These are phyloP conservation scores for Chrysophaeum taylorii DNA, from an alignment of 352 stramenopile species.

Conservation along the genomic window DNA sequence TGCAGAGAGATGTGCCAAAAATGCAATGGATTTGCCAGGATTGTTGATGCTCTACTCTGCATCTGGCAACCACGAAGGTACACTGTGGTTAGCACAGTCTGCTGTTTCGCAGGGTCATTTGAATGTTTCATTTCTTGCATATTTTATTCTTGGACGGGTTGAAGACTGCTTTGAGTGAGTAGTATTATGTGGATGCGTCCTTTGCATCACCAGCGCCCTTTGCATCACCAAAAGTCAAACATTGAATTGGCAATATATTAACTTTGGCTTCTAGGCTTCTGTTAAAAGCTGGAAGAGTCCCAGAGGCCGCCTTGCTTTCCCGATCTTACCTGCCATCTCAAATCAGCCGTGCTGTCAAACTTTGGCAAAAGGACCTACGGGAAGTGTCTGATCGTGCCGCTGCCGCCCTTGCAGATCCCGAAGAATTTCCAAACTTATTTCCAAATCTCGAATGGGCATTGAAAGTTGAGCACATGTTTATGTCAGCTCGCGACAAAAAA, in stretches of 20 bases:
- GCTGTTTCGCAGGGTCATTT: conserved; percentile 72
- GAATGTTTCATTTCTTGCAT: conserved; percentile 91
- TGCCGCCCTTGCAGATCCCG: conserved; percentile 82
- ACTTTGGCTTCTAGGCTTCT: too few species aligned
- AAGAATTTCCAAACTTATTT: conserved; percentile 82
- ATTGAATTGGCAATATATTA: too few species aligned
- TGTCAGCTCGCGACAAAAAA: conserved; percentile 51
- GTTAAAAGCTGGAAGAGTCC: conserved; percentile 80
- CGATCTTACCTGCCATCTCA: conserved; percentile 91
- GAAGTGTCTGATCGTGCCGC: conserved; percentile 68
- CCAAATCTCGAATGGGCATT: conserved; percentile 83
- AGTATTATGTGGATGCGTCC: too few species aligned
- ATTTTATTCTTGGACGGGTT: conserved; percentile 85
- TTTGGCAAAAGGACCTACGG: conserved; percentile 86
- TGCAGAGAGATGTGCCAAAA: conserved; percentile 80
- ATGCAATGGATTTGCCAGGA: conserved; percentile 88
- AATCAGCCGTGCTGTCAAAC: conserved; percentile 81
- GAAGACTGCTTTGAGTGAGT: conserved; percentile 85
- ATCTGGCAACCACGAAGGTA: conserved; percentile 76
- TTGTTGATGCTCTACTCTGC: conserved; percentile 92
- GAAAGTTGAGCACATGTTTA: conserved; percentile 82
- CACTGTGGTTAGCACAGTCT: conserved; percentile 70
- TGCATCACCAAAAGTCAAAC: too few species aligned
- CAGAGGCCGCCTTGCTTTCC: conserved; percentile 95
- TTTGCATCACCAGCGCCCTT: too few species aligned